phyloP scores from a whole-genome alignment of 495 filamentous ascomycete genomes.

The Xylaria grammica region DNA sequence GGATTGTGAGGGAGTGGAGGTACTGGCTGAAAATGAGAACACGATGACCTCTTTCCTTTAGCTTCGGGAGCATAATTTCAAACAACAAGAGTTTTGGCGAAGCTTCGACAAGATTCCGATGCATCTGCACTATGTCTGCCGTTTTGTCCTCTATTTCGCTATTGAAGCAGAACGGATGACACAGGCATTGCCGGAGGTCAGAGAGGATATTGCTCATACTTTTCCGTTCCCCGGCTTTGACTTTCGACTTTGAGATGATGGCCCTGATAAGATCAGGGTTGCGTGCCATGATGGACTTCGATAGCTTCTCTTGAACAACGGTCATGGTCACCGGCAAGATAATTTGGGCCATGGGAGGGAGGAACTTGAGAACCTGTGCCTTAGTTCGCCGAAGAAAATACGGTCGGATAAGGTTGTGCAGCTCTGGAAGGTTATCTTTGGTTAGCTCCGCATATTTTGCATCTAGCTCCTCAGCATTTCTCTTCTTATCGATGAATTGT shows the following conservation, averaged over 20 bases:
- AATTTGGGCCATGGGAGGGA: slow-evolving; percentile 92
- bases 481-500: slow-evolving; percentile 78
- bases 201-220: slow-evolving; percentile 92
- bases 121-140: slow-evolving; percentile 55
- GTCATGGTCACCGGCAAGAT: slow-evolving; percentile 95
- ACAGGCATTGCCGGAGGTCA: slow-evolving; percentile 92
- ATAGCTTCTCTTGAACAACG: slow-evolving; percentile 88
- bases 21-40: slow-evolving; percentile 98
- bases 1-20: slow-evolving; percentile 81
- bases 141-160: slow-evolving; percentile 82
- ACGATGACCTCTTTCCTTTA: slow-evolving; percentile 85
- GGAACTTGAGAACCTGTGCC: slow-evolving; percentile 81
- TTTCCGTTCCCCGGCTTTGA: slow-evolving; percentile 71
- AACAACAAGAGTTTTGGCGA: slow-evolving; percentile 88
- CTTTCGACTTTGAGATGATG: slow-evolving; percentile 70
- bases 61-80: slow-evolving; percentile 87
- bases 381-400: slow-evolving; percentile 81
- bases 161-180: slow-evolving; percentile 95
- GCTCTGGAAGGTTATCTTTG: slow-evolving; percentile 74
- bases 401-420: slow-evolving; percentile 85
- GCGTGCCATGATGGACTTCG: slow-evolving; percentile 89
- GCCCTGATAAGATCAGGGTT: slow-evolving; percentile 88
- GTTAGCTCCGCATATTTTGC: slow-evolving; percentile 74
- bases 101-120: slow-evolving; percentile 85
- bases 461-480: slow-evolving; percentile 75